Conservation (phyloP, 495 filamentous ascomycete genomes). For the Choiromyces venosus region DNA sequence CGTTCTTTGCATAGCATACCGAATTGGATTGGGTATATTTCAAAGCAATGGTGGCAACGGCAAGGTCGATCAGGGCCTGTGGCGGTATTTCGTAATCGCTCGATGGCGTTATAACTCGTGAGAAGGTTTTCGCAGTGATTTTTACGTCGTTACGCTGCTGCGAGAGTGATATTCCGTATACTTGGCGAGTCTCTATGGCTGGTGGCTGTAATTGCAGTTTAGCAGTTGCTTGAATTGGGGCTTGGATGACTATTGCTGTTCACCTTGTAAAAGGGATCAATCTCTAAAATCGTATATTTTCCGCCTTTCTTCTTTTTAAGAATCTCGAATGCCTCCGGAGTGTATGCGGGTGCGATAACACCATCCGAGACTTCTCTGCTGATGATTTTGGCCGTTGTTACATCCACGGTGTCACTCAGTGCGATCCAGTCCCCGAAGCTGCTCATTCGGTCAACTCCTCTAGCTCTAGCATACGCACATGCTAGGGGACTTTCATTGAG, state of each 20-base stretch:
- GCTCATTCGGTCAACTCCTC: conserved; percentile 94
- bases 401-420: conserved; percentile 79
- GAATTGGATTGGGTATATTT: conserved; percentile 99
- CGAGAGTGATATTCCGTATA: conserved; percentile 72
- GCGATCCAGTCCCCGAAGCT: conserved; percentile 96
- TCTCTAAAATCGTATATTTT: conserved; percentile 91
- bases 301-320: conserved; percentile 97
- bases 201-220: conserved; percentile 48
- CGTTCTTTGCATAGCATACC: conserved; percentile 93
- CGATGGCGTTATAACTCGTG: conserved; percentile 75
- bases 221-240: not conserved
- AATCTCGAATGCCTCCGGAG: conserved; percentile 77
- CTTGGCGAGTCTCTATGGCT: conserved; percentile 67
- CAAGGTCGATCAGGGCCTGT: conserved; percentile 77
- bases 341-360: conserved; percentile 83
- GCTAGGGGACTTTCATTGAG: conserved; percentile 78
- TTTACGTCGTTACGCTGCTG: conserved; percentile 88
- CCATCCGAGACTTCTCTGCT: conserved; percentile 95
- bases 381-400: conserved; percentile 90
- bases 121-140: conserved; percentile 80
- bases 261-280: conserved; percentile 70
- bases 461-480: conserved; percentile 89
- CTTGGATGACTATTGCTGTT: conserved; percentile 24
- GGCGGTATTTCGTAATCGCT: conserved; percentile 65
- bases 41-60: conserved; percentile 89